phyloP scores from a whole-genome alignment of 805 yeast species.

The Teunomyces gatunensis region DNA sequence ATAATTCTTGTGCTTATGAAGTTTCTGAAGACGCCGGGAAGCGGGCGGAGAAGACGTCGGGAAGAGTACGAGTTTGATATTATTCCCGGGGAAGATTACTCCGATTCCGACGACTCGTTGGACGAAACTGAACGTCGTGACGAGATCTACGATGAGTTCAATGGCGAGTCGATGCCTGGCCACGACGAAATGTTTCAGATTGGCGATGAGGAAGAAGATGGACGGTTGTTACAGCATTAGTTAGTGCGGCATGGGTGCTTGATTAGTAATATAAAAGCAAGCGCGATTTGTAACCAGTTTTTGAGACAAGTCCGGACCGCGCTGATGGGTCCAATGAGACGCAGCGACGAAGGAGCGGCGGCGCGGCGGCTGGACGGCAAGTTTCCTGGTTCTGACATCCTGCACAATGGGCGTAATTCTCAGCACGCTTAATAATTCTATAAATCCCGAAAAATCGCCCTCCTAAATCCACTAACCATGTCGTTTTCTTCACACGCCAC shows the following conservation, averaged over 20 bases:
- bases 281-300: too few species aligned
- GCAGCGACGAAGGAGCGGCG: background rate
- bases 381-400: background rate
- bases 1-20: slow-evolving; percentile 45
- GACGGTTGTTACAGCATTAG: background rate
- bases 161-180: slow-evolving; percentile 22
- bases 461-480: slow-evolving; percentile 12
- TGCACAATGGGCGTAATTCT: background rate
- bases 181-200: slow-evolving; percentile 41
- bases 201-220: slow-evolving; percentile 31
- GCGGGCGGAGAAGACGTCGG: slow-evolving; percentile 53
- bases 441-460: background rate
- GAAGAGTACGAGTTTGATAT: slow-evolving; percentile 76
- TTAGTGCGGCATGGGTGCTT: slow-evolving; percentile 1
- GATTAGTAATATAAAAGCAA: background rate
- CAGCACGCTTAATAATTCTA: slow-evolving; percentile 1
- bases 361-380: too few species aligned
- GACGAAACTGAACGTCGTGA: slow-evolving; percentile 22
- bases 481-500: slow-evolving; percentile 64
- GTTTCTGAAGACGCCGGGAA: slow-evolving; percentile 41
- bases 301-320: background rate
- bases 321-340: background rate
- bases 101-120: slow-evolving; percentile 37
- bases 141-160: slow-evolving; percentile 34
- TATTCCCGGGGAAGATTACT: slow-evolving; percentile 62